Percentiles rank a stretch among this genome's conserved stretches.
These are phyloP conservation scores for Bipolaris cookei DNA, from an alignment of 2,329 filamentous ascomycete genomes.

Conservation along the genomic window DNA sequence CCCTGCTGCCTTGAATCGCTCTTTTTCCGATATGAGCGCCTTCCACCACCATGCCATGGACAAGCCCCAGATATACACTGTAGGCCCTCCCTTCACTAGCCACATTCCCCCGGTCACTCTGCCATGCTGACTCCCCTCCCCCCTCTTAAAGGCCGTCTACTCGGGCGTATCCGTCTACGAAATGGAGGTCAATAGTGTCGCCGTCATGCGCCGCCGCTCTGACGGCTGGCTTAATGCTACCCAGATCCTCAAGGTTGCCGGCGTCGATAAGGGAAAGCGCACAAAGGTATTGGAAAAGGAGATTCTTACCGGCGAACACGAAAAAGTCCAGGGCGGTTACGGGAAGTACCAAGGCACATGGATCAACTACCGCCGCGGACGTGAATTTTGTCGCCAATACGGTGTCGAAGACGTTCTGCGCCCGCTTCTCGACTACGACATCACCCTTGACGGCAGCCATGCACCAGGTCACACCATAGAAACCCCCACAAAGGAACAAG, in stretches of 20 bases:
- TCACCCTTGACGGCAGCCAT: slow-evolving; percentile 73
- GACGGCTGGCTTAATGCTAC: slow-evolving; percentile 98
- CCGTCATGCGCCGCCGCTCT: slow-evolving; percentile 92
- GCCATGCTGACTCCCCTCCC: slow-evolving; percentile 22
- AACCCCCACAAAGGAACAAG: slow-evolving; percentile 97
- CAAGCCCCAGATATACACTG: slow-evolving; percentile 60
- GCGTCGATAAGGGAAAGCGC: slow-evolving; percentile 95
- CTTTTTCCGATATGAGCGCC: slow-evolving; percentile 48
- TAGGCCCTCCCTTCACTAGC: slow-evolving; percentile 49
- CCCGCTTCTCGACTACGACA: slow-evolving; percentile 79
- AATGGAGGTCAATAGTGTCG: slow-evolving; percentile 93
- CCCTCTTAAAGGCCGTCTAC: slow-evolving; percentile 71
- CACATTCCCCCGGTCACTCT: slow-evolving; percentile 71
- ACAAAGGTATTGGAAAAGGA: slow-evolving; percentile 99
- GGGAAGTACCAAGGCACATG: slow-evolving; percentile 99
- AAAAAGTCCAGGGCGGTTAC: slow-evolving; percentile 98
- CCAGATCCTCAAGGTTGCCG: slow-evolving; percentile 96
- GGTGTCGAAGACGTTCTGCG: slow-evolving; percentile 77
- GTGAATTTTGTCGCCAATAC: slow-evolving; percentile 85
- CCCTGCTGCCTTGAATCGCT: slow-evolving; percentile 45
- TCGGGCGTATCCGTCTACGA: slow-evolving; percentile 97
- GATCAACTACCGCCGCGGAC: slow-evolving; percentile 91
- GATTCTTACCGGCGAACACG: slow-evolving; percentile 92
- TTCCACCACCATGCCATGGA: slow-evolving; percentile 49
- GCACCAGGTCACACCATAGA: slow-evolving; percentile 80